These are phyloP conservation scores for Microdochium bolleyi DNA, from an alignment of 2,329 filamentous ascomycete species.

Conservation along the genomic window DNA sequence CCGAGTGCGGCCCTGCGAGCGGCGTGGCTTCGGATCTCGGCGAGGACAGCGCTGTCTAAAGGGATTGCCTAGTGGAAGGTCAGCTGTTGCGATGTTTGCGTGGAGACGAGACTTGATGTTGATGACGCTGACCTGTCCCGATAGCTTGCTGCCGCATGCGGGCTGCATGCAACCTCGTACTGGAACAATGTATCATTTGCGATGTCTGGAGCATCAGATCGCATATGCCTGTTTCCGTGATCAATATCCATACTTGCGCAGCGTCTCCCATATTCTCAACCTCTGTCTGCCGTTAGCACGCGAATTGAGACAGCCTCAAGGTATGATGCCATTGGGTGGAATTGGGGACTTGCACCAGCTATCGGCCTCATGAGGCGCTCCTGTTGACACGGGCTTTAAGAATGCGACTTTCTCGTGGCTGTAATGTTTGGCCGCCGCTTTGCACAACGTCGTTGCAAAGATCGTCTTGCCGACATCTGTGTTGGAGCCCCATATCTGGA, in stretches of 20 bases:
- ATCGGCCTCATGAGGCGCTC: conserved; percentile 61
- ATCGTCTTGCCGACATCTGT: conserved; percentile 83
- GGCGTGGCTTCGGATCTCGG: conserved; percentile 36
- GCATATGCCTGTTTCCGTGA: conserved; percentile 46
- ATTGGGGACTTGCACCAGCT: conserved; percentile 42
- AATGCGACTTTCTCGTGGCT: conserved; percentile 48
- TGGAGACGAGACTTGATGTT: neutral
- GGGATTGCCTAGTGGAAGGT: conserved; percentile 19
- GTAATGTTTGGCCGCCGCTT: conserved; percentile 42
- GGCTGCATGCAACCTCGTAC: conserved; percentile 67
- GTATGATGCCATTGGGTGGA: neutral
- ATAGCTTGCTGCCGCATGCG: conserved; percentile 61
- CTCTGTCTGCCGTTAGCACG: neutral
- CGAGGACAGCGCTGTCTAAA: conserved; percentile 42
- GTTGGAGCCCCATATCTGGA: conserved; percentile 78
- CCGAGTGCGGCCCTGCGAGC: conserved; percentile 29
- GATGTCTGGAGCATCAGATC: conserved; percentile 45
- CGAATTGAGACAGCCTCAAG: neutral
- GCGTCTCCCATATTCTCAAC: neutral
- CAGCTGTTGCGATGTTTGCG: conserved; percentile 4
- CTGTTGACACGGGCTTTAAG: conserved; percentile 77
- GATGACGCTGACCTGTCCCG: conserved; percentile 20
- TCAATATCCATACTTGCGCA: neutral
- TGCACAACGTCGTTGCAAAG: conserved; percentile 64
- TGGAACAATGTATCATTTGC: conserved; percentile 54